Base-by-base conservation (phyloP, 148 eudicot genomes). In the Cornus suecica region DNA sequence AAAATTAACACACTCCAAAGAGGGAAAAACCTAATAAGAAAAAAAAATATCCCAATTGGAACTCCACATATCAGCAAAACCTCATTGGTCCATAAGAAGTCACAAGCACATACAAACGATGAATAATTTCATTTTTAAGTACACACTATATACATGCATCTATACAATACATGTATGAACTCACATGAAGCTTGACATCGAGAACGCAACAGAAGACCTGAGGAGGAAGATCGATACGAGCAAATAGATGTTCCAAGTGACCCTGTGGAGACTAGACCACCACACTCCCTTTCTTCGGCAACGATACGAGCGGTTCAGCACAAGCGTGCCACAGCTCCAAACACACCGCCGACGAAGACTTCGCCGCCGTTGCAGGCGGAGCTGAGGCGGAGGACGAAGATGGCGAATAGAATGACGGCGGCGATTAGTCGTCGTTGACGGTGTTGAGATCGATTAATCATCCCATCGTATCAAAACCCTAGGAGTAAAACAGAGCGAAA, bases 311-410 rank as follows among this genome's bases (percentile, higher is more conserved):
- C 18, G 98, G 97, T 8, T 98, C 99, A 5, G 98, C 99, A 80
- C 99, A 93, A 24, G 99, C 99, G 79, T 95, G 99, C 99, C 97
- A 93, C 2, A 93, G 89, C 91, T 94, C 99, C 97, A 94, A 86
- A 86, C 97, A 91, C 75, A 92, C 96, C 74, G 83, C 68, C 30
- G 88, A 68, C 16, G 77, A 23, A 30, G 78, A 18, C 73, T 76
- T 8, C 42, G 66, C 52, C 28, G 72, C 71, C 78, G n/a, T n/a
- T n/a, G n/a, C n/a, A n/a, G n/a, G n/a, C 78, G 61, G 30, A 22
- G 80, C 76, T 75, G 64, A 73, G 37, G 80, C 69, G 14, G 83
- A 58, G 6, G 85, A 76, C 15, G 85, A 73, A 11, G 86, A 62
- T 28, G 83, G 71, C 27, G 83, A 80, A 65, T 69, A 74, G 45